phyloP scores from a whole-genome alignment of 2,329 filamentous ascomycete species.

The Exophiala phaeomuriformis region DNA sequence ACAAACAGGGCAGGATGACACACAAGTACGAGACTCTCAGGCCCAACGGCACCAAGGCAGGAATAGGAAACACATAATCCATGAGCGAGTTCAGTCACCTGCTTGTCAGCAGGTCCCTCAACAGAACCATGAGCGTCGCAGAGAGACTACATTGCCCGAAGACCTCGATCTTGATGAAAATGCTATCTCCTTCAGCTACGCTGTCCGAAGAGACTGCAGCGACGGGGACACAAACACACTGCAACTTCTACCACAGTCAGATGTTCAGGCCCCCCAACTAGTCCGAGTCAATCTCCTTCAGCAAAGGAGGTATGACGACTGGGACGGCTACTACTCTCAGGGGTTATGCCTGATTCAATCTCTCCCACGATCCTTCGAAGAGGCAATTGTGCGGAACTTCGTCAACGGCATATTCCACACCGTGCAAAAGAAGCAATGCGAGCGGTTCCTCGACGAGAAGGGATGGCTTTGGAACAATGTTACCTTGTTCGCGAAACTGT shows the following conservation, averaged over 20 bases:
- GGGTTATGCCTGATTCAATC: constrained; percentile 7
- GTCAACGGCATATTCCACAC: constrained; percentile 13
- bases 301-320: constrained; percentile 20
- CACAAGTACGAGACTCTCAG: constrained; percentile 12
- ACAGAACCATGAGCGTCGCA: background rate
- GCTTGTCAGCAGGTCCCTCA: background rate
- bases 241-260: constrained; percentile 8
- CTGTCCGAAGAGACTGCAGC: background rate
- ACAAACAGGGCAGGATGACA: background rate
- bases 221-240: constrained; percentile 5
- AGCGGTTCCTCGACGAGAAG: constrained; percentile 18
- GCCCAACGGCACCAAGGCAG: background rate
- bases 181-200: constrained; percentile 17
- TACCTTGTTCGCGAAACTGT: constrained; percentile 8
- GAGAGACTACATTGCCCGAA: constrained; percentile 9
- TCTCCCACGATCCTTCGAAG: constrained; percentile 14
- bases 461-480: constrained; percentile 23
- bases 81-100: background rate
- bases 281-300: constrained; percentile 14
- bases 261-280: constrained; percentile 8
- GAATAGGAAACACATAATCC: background rate
- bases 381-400: constrained; percentile 16
- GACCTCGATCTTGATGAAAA: constrained; percentile 22
- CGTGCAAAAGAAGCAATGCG: constrained; percentile 17
- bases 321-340: constrained; percentile 16